These are phyloP conservation scores for Amanita exitialis DNA, from an alignment of 768 basidiomycete genomes.

Conservation along the genomic window DNA sequence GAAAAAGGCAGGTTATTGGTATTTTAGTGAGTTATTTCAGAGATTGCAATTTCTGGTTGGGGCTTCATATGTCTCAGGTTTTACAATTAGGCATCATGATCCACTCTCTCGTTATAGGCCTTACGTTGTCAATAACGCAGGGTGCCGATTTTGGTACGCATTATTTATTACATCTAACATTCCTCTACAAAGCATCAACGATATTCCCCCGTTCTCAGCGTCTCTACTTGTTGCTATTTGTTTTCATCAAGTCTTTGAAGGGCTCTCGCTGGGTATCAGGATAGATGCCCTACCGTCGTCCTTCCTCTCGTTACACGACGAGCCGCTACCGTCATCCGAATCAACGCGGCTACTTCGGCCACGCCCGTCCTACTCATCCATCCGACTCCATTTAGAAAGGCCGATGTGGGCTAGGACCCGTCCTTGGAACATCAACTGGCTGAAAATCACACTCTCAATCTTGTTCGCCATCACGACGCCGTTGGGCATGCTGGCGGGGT, in stretches of 20 bases:
- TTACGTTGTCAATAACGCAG: constrained; percentile 62
- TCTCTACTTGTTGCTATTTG: constrained; percentile 65
- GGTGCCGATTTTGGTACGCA: constrained; percentile 64
- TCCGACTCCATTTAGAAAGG: neutral
- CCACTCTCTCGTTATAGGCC: constrained; percentile 70
- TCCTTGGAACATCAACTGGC: constrained; percentile 18
- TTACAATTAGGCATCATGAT: constrained; percentile 83
- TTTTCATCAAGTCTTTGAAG: constrained; percentile 83
- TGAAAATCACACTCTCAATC: constrained; percentile 45
- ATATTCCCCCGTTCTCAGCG: constrained; percentile 29
- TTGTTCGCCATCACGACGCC: constrained; percentile 73
- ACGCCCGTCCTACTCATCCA: neutral
- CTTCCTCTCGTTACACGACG: constrained; percentile 1
- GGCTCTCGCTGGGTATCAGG: constrained; percentile 73
- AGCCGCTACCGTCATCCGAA: neutral
- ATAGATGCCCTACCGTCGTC: constrained; percentile 55
- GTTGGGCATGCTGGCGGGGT: constrained; percentile 51
- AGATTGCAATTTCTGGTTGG: neutral
- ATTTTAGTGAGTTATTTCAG: constrained; percentile 43
- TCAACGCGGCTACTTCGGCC: neutral
- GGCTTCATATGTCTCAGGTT: constrained; percentile 34
- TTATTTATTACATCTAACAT: neutral
- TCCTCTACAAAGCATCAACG: neutral
- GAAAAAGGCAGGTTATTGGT: constrained; percentile 60
- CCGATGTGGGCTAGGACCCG: too few species aligned